These are phyloP conservation scores for Boletus sp. DNA, from an alignment of 768 basidiomycete genomes.

Conservation along the genomic window DNA sequence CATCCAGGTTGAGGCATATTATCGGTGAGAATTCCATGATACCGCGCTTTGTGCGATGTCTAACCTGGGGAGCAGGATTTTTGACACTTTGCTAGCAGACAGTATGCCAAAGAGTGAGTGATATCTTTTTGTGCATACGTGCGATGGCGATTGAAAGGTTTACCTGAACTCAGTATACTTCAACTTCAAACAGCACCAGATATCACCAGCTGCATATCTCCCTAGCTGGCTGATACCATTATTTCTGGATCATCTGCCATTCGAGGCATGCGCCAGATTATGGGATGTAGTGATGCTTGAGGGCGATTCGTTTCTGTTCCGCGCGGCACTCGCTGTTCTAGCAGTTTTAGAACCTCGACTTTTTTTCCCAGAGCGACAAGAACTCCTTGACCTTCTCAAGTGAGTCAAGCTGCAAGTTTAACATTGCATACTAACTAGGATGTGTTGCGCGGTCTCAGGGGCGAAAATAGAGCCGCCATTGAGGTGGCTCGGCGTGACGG, in stretches of 20 bases:
- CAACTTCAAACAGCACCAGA: constrained; percentile 92
- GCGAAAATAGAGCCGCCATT: constrained; percentile 77
- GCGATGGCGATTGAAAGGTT: background rate
- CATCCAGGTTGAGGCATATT: constrained; percentile 82
- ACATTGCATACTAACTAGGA: constrained; percentile 11
- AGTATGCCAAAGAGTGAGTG: constrained; percentile 86
- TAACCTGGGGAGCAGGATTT: constrained; percentile 55
- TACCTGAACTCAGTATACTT: constrained; percentile 63
- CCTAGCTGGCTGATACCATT: constrained; percentile 78
- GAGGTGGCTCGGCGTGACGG: constrained; percentile 80
- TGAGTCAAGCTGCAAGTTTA: constrained; percentile 32
- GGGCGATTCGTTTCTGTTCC: constrained; percentile 87
- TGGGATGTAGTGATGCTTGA: constrained; percentile 89
- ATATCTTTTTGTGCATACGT: background rate
- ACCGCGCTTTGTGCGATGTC: background rate
- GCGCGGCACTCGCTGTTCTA: constrained; percentile 77
- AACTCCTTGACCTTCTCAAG: constrained; percentile 76
- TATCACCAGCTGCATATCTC: constrained; percentile 82
- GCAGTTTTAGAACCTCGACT: constrained; percentile 80
- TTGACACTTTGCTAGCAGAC: constrained; percentile 88
- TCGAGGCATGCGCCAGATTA: constrained; percentile 83
- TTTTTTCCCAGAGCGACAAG: constrained; percentile 82
- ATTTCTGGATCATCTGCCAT: constrained; percentile 83
- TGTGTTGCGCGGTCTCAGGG: constrained; percentile 40
- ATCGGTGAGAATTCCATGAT: constrained; percentile 50